A percentile compares a stretch with the other conserved stretches of the same genome.
Evolutionary conservation across 176 grass and related monocot genomes (phyloP).

Genomic region (Triticum aestivum): IWGSC_CS_RefSeq_v2.1 NC_057801.1:594108072-594108571

Average conservation of each 20-base stretch:
- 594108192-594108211: neutral
- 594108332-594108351: neutral
- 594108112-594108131: neutral
- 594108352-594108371: neutral
- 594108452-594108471: neutral
- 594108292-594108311: neutral
- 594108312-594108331: neutral
- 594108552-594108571: neutral
- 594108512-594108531: constrained; percentile 5
- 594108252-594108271: neutral
- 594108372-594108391: neutral
- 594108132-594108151: neutral
- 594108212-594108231: neutral
- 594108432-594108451: constrained; percentile 1
- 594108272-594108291: neutral
- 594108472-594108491: neutral
- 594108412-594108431: constrained; percentile 10
- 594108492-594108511: neutral
- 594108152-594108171: neutral
- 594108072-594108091: neutral
- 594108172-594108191: neutral
- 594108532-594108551: neutral
- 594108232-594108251: neutral
- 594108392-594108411: neutral
- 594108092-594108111: neutral